Base-by-base conservation (phyloP, 768 basidiomycete species). In the Podaxis sp. region DNA sequence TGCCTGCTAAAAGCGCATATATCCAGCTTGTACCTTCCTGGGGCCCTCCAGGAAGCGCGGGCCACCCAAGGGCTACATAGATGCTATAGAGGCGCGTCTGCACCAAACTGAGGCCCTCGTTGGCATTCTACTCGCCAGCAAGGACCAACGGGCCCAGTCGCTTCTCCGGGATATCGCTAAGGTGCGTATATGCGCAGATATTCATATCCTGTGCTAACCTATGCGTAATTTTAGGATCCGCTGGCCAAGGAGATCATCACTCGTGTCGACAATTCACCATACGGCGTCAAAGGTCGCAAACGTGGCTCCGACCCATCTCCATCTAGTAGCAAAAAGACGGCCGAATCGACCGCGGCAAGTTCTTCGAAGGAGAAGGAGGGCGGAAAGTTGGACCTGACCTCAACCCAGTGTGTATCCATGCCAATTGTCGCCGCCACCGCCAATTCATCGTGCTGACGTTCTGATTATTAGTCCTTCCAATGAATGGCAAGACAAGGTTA, bases 51-150 rank as follows among this genome's bases (percentile, higher is more conserved):
- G 89, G 67, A 90, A 90, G 71, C 88, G 93, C 66, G 93, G 93
- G 2, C 90, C 91, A 2, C 91, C 92, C n/a, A 93, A 93, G 71
- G 94, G 94, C 1, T 96, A 96, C 79, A 95, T 96, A 70, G 93
- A 96, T 69, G 93, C 93, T 30, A 94, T 96, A 68, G 94, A 96
- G 75, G 90, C 91, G 13, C 86, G 93, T 13, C 77, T 96, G 4
- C 95, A 96, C 67, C 92, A 96, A 70, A 92, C 93, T 17, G 94
- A 96, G 72, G 94, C 94, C 0, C 80, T 96, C 46, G 79, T 96
- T 30, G 95, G 93, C 57, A 89, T 94, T 62, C 77, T 96, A 57
- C 79, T 95, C 41, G 80, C 87, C 38, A 80, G 83, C 2, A 72
- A 66, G 13, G 76, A 79, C 40, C 66, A 68, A n/a, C 68, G 80